These are phyloP conservation scores for Bertia moriformis DNA, from an alignment of 2,329 filamentous ascomycete genomes.

Conservation along the genomic window DNA sequence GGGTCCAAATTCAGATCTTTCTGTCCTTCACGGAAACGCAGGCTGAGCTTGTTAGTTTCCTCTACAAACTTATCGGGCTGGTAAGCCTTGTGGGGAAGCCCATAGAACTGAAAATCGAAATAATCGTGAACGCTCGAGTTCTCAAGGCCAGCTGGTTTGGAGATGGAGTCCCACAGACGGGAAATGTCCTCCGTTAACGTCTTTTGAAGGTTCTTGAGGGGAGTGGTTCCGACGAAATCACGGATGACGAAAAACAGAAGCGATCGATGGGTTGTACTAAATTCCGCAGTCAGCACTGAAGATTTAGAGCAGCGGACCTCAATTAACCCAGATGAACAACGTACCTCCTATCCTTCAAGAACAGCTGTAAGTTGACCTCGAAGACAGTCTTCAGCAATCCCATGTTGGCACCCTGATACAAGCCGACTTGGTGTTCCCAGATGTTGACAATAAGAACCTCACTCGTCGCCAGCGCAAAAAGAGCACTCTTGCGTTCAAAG, in stretches of 20 bases:
- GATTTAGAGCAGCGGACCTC: no score
- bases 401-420: slow-evolving; percentile 99
- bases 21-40: slow-evolving; percentile 40
- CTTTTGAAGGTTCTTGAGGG: slow-evolving; percentile 74
- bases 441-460: slow-evolving; percentile 98
- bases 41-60: slow-evolving; percentile 67
- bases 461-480: slow-evolving; percentile 92
- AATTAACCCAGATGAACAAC: slow-evolving; percentile 19
- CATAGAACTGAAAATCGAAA: slow-evolving; percentile 95
- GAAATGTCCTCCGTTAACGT: slow-evolving; percentile 81
- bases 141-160: slow-evolving; percentile 80
- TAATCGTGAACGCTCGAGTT: slow-evolving; percentile 86
- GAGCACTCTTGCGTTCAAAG: slow-evolving; percentile 93
- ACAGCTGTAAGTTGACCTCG: slow-evolving; percentile 93
- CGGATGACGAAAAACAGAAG: slow-evolving; percentile 97
- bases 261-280: slow-evolving; percentile 70
- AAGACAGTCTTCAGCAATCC: slow-evolving; percentile 96
- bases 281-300: not conserved
- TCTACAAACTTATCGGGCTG: slow-evolving; percentile 80
- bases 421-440: slow-evolving; percentile 95
- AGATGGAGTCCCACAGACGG: slow-evolving; percentile 83
- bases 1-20: slow-evolving; percentile 18
- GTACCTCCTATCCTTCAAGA: slow-evolving; percentile 86
- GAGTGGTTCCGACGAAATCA: slow-evolving; percentile 86
- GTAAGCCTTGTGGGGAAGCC: slow-evolving; percentile 88